A percentile compares a stretch with the other conserved stretches of the same genome.
These are phyloP conservation scores for Basidiobolus meristosporus DNA, from an alignment of 371 early-diverging fungal genomes.

Conservation along the genomic window DNA sequence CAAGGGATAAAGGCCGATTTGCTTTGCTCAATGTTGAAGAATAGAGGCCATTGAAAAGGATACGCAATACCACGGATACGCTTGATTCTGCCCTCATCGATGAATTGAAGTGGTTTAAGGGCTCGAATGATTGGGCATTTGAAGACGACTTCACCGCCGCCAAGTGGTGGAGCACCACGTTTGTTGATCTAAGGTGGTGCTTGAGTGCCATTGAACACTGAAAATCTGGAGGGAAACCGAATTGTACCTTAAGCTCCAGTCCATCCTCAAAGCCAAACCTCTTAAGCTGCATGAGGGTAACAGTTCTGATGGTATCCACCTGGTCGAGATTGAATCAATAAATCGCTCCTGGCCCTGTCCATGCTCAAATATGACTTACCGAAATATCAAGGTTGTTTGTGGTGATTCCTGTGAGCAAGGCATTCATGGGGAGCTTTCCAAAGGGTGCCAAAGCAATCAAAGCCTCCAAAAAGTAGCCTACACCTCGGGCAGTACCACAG, in stretches of 20 bases:
- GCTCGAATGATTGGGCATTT: constrained; percentile 60
- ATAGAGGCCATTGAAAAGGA: constrained; percentile 10
- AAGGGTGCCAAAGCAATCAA: constrained; percentile 86
- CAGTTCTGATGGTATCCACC: constrained; percentile 85
- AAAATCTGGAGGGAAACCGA: neutral
- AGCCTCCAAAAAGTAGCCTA: constrained; percentile 86
- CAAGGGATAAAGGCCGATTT: neutral
- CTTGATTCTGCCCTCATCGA: constrained; percentile 71
- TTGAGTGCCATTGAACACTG: neutral
- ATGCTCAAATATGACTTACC: constrained; percentile 13
- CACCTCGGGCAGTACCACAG: constrained; percentile 52
- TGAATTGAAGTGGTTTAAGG: constrained; percentile 61
- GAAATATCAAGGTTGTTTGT: constrained; percentile 74
- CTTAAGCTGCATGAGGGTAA: constrained; percentile 60
- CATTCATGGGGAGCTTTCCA: constrained; percentile 56
- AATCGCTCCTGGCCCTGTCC: neutral
- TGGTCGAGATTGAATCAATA: constrained; percentile 5
- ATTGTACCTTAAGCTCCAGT: constrained; percentile 54
- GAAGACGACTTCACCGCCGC: constrained; percentile 85
- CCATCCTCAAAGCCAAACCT: constrained; percentile 70
- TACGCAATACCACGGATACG: constrained; percentile 92
- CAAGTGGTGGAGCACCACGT: constrained; percentile 88
- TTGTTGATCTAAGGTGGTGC: constrained; percentile 37
- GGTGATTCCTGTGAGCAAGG: constrained; percentile 79
- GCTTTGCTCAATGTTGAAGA: neutral